Conservation (phyloP, 164 flowering plant species). For the Magnolia changhungtana region DNA sequence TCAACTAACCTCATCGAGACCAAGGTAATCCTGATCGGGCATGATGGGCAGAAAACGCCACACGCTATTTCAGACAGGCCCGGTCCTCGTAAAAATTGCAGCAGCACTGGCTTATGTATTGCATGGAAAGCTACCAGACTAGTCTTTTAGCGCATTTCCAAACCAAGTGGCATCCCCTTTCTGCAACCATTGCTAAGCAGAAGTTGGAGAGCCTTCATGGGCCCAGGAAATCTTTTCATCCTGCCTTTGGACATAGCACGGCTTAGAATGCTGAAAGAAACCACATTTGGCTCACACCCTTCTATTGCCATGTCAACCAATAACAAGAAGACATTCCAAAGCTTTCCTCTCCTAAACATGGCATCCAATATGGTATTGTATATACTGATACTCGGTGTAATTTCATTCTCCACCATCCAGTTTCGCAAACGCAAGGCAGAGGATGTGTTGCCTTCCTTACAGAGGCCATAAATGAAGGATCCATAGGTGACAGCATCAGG, state of each 20-base stretch:
- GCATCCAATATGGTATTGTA: slow-evolving; percentile 38
- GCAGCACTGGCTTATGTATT: background rate
- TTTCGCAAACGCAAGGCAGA: slow-evolving; percentile 28
- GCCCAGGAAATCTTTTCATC: slow-evolving; percentile 27
- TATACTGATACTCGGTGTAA: slow-evolving; percentile 25
- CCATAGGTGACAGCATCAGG: slow-evolving; percentile 37
- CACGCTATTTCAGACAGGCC: background rate
- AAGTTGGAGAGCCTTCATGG: slow-evolving; percentile 17
- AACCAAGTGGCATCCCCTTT: slow-evolving; percentile 2
- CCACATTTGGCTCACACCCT: slow-evolving; percentile 31
- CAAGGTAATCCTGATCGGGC: too few species aligned
- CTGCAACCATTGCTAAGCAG: slow-evolving; percentile 9
- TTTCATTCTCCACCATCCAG: slow-evolving; percentile 30
- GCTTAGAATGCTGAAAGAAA: slow-evolving; percentile 25
- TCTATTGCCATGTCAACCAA: slow-evolving; percentile 32
- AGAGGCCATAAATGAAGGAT: slow-evolving; percentile 32
- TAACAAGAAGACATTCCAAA: slow-evolving; percentile 22
- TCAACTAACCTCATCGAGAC: background rate
- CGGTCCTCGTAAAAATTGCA: background rate
- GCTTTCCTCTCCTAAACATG: slow-evolving; percentile 32
- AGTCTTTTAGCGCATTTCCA: slow-evolving; percentile 2
- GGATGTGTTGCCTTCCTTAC: slow-evolving; percentile 32
- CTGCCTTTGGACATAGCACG: slow-evolving; percentile 24
- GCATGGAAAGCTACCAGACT: background rate
- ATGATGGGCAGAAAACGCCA: background rate